These are phyloP conservation scores for Pisolithus microcarpus DNA, from an alignment of 768 basidiomycete genomes.

Conservation along the genomic window DNA sequence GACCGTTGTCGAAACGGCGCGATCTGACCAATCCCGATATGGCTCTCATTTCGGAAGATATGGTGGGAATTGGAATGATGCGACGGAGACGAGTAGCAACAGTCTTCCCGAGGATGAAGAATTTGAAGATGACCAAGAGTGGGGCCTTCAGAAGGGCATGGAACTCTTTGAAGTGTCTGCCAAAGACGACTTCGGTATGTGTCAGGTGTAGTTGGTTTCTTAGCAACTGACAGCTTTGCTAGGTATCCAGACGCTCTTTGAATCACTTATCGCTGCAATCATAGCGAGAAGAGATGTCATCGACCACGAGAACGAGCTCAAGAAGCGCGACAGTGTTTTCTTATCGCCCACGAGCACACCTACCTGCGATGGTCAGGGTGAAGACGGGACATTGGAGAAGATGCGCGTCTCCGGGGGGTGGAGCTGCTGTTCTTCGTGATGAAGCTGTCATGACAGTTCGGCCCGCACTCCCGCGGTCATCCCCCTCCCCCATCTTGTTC, in stretches of 20 bases:
- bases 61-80: slow-evolving; percentile 48
- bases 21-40: slow-evolving; percentile 45
- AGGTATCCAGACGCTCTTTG: slow-evolving; percentile 81
- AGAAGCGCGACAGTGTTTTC: slow-evolving; percentile 80
- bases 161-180: slow-evolving; percentile 88
- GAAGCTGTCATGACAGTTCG: slow-evolving; percentile 5
- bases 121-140: slow-evolving; percentile 47
- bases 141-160: slow-evolving; percentile 78
- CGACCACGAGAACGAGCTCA: slow-evolving; percentile 72
- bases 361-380: slow-evolving; percentile 72
- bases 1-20: slow-evolving; percentile 34
- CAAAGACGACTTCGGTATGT: slow-evolving; percentile 73
- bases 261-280: slow-evolving; percentile 72
- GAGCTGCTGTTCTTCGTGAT: slow-evolving; percentile 60
- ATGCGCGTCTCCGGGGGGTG: slow-evolving; percentile 44
- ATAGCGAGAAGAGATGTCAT: slow-evolving; percentile 72
- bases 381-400: slow-evolving; percentile 63
- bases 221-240: slow-evolving; percentile 5
- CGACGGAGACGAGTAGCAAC: slow-evolving; percentile 55
- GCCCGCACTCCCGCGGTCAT: slow-evolving; percentile 9
- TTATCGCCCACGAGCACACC: slow-evolving; percentile 57
- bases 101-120: slow-evolving; percentile 61
- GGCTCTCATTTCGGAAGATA: slow-evolving; percentile 48
- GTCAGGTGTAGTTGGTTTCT: slow-evolving; percentile 6
- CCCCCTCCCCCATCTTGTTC: slow-evolving; percentile 2